A percentile compares a stretch with the other conserved stretches of the same genome.
These are phyloP conservation scores for Coccomyxa subellipsoidea DNA, from an alignment of 163 green algal genomes.

Conservation along the genomic window DNA sequence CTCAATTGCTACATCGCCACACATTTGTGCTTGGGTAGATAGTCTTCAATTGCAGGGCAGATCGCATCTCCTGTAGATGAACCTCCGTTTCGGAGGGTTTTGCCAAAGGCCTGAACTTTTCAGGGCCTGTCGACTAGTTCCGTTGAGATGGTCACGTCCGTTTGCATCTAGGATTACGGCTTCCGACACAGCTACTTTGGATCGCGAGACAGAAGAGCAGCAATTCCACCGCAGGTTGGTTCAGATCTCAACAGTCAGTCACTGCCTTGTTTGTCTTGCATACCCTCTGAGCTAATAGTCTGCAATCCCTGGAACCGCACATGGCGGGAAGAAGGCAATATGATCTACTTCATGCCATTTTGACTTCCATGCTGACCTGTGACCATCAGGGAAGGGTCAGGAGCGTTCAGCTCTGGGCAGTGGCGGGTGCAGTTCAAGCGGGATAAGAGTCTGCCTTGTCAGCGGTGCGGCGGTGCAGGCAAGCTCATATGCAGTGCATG, in stretches of 20 bases:
- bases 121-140: neutral
- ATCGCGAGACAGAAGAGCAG: neutral
- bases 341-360: too few species aligned
- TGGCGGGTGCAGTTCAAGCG: neutral
- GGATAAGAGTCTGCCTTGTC: slow-evolving; percentile 9
- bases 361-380: neutral
- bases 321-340: too few species aligned
- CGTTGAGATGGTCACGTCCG: neutral
- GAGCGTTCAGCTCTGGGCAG: neutral
- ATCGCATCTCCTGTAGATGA: neutral
- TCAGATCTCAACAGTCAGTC: neutral
- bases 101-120: neutral
- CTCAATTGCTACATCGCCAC: too few species aligned
- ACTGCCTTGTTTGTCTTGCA: neutral
- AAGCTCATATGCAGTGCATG: slow-evolving; percentile 17
- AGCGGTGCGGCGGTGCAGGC: slow-evolving; percentile 18
- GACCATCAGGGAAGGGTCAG: neutral
- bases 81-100: neutral
- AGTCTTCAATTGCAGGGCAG: too few species aligned
- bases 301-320: too few species aligned
- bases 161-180: neutral
- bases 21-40: too few species aligned
- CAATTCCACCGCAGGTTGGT: neutral
- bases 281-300: too few species aligned
- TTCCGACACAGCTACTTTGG: neutral